These are phyloP conservation scores for Aethionema arabicum DNA, from an alignment of 345 rosid genomes.

Conservation along the genomic window DNA sequence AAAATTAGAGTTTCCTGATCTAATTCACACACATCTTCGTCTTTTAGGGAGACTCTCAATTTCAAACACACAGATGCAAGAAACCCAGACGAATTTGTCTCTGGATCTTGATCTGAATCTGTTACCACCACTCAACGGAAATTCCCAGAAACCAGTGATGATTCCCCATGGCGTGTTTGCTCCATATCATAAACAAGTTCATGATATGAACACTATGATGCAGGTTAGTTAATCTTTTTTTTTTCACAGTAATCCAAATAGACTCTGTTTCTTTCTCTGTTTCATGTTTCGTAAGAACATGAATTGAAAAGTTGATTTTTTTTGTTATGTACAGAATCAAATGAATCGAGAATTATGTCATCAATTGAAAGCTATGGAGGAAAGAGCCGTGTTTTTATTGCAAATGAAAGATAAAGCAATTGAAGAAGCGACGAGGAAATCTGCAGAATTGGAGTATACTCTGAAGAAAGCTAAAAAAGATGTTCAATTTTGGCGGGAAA, in stretches of 20 bases:
- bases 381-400: background rate
- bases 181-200: slow-evolving; percentile 13
- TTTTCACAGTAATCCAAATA: no score
- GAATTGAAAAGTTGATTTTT: no score
- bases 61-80: background rate
- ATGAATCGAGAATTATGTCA: background rate
- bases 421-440: background rate
- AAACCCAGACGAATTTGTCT: background rate
- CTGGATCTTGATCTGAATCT: background rate
- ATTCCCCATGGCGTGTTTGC: background rate
- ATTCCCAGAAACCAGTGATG: background rate
- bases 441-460: background rate
- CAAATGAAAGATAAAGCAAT: background rate
- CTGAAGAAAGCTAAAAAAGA: background rate
- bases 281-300: no score
- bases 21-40: no score
- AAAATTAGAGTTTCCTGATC: background rate
- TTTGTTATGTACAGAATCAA: background rate
- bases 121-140: background rate
- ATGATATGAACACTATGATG: background rate
- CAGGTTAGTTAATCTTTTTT: slow-evolving; percentile 4
- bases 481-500: background rate
- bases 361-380: background rate
- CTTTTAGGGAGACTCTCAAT: background rate
- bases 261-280: no score